Conservation (phyloP, 352 stramenopile species). For the Globisporangium radiosum region DNA sequence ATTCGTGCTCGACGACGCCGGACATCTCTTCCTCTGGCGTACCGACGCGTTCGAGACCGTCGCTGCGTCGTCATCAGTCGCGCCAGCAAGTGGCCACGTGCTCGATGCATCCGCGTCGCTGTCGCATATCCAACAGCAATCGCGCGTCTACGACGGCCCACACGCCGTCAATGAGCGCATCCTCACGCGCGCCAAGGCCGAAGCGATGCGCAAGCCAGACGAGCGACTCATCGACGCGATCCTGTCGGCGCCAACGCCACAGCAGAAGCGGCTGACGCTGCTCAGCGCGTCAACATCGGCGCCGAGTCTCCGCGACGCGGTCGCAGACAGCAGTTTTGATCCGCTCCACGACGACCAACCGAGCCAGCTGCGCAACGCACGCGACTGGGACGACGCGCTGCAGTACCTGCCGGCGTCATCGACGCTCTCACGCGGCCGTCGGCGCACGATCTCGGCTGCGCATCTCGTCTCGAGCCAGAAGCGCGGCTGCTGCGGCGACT, state of each 20-base stretch:
- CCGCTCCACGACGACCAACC: slow-evolving; percentile 30
- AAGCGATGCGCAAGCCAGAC: slow-evolving; percentile 40
- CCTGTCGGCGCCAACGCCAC: slow-evolving; percentile 42
- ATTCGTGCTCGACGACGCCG: slow-evolving; percentile 52
- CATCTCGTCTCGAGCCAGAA: slow-evolving; percentile 74
- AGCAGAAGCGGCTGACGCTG: slow-evolving; percentile 21
- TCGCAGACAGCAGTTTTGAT: slow-evolving; percentile 15
- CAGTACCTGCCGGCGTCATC: slow-evolving; percentile 46
- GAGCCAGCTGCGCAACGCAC: slow-evolving; percentile 22
- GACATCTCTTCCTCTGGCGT: slow-evolving; percentile 45
- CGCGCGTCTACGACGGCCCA: slow-evolving; percentile 36
- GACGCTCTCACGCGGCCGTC: slow-evolving; percentile 42
- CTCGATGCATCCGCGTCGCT: not conserved
- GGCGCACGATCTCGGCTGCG: slow-evolving; percentile 47
- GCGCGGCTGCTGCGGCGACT: slow-evolving; percentile 63
- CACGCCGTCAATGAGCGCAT: slow-evolving; percentile 57
- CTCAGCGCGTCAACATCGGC: slow-evolving; percentile 25
- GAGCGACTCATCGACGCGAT: slow-evolving; percentile 72
- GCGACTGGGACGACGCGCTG: slow-evolving; percentile 48
- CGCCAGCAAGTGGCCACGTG: not conserved
- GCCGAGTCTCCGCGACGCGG: slow-evolving; percentile 13
- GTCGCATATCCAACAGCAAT: not conserved
- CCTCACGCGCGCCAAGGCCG: slow-evolving; percentile 44
- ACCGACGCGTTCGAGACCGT: slow-evolving; percentile 55
- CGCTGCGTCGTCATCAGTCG: slow-evolving; percentile 1